A percentile compares a stretch with the other conserved stretches of the same genome.
These are phyloP conservation scores for Suillus placidus DNA, from an alignment of 768 basidiomycete genomes.

Conservation along the genomic window DNA sequence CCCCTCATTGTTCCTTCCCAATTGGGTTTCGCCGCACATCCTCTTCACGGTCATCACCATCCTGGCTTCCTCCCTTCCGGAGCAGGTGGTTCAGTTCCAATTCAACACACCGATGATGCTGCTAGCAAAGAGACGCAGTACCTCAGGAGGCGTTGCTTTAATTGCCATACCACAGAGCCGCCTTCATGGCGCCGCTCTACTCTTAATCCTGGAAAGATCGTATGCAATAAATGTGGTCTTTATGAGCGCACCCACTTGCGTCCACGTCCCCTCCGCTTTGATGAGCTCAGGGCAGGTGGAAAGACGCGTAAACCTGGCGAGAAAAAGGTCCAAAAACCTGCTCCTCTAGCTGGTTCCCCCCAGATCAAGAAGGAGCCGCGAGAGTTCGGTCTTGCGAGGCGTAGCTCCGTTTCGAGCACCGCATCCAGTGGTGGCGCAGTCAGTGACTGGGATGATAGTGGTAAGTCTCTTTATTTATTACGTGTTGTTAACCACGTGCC, in stretches of 20 bases:
- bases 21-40: slow-evolving; percentile 36
- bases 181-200: slow-evolving; percentile 88
- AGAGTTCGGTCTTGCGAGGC: slow-evolving; percentile 53
- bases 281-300: slow-evolving; percentile 85
- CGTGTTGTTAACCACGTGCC: neutral
- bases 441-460: slow-evolving; percentile 84
- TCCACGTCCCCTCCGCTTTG: slow-evolving; percentile 81
- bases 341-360: slow-evolving; percentile 40
- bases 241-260: slow-evolving; percentile 89
- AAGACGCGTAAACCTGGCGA: slow-evolving; percentile 64
- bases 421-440: slow-evolving; percentile 51
- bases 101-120: slow-evolving; percentile 90
- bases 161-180: slow-evolving; percentile 90
- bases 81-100: slow-evolving; percentile 49
- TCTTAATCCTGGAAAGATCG: slow-evolving; percentile 89
- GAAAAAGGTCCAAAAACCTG: slow-evolving; percentile 34
- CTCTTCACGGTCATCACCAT: slow-evolving; percentile 36
- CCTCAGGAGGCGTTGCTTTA: slow-evolving; percentile 84
- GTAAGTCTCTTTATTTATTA: slow-evolving; percentile 42
- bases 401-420: slow-evolving; percentile 65
- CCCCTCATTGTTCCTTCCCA: slow-evolving; percentile 65
- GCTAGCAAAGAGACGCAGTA: slow-evolving; percentile 91
- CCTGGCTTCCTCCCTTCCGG: slow-evolving; percentile 46
- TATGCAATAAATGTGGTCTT: slow-evolving; percentile 92
- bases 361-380: slow-evolving; percentile 67